Evolutionary conservation across 1,139 yeast species (phyloP).

Genomic region (Protomyces lactucae-debilis): DNA sequence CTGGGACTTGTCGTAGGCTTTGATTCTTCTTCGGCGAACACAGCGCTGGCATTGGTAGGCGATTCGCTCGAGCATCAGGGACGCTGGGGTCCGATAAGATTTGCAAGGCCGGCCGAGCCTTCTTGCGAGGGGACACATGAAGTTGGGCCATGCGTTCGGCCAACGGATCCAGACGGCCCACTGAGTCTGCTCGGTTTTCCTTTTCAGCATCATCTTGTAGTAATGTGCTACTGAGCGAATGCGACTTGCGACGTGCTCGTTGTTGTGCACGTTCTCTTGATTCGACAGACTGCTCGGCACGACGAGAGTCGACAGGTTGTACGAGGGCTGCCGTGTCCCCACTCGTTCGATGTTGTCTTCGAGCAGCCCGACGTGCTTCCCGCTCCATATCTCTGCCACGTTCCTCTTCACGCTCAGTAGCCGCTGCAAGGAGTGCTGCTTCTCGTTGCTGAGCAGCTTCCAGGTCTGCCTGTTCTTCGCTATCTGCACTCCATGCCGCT

Average conservation of each 20-base stretch:
- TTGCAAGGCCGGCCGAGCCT: not conserved
- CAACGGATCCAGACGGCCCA: not conserved
- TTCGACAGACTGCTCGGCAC: not conserved
- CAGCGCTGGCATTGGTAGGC: not conserved
- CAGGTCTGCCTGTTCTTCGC: not conserved
- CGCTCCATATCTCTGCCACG: slow-evolving; percentile 12
- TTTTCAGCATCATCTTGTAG: not conserved
- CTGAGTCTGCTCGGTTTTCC: not conserved
- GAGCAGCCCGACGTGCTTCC: slow-evolving; percentile 13
- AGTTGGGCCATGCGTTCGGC: not conserved
- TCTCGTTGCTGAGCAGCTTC: not conserved
- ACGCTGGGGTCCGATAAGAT: not conserved
- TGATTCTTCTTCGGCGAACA: not conserved
- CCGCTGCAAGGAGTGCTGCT: not conserved
- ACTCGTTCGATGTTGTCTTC: slow-evolving; percentile 3
- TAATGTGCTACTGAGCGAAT: not conserved
- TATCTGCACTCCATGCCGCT: not conserved
- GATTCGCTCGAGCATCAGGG: not conserved
- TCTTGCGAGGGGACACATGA: not conserved
- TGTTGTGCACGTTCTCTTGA: not conserved
- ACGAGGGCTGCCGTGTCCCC: slow-evolving; percentile 1
- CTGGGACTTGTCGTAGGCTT: not conserved
- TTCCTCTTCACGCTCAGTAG: not conserved
- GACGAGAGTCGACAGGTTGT: not conserved
- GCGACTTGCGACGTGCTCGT: not conserved